phyloP scores from a whole-genome alignment of 2,329 filamentous ascomycete species.

The Aspergillus caelatus region DNA sequence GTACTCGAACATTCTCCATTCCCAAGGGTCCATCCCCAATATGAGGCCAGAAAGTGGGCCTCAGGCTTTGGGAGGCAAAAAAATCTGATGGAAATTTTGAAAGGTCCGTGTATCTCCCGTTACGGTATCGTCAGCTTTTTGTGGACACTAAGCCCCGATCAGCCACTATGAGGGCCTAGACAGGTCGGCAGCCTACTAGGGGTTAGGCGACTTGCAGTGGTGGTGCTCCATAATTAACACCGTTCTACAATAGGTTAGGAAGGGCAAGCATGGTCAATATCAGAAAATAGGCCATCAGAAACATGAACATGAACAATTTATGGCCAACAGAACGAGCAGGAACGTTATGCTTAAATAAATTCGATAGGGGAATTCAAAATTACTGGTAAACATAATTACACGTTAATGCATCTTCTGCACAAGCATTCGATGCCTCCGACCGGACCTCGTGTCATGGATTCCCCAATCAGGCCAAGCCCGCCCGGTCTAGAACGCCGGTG shows the following conservation, averaged over 20 bases:
- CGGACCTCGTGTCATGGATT: slow-evolving; percentile 28
- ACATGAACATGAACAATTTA: background rate
- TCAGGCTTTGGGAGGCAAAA: slow-evolving; percentile 10
- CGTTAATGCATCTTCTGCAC: slow-evolving; percentile 1
- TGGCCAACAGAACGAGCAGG: background rate
- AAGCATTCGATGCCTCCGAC: slow-evolving; percentile 10
- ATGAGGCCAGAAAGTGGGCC: slow-evolving; percentile 8
- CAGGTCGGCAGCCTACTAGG: slow-evolving; percentile 18
- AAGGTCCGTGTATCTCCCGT: slow-evolving; percentile 23
- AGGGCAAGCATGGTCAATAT: background rate
- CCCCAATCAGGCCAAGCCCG: slow-evolving; percentile 22
- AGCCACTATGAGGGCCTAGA: slow-evolving; percentile 27
- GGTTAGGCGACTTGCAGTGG: slow-evolving; percentile 3
- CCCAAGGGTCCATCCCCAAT: slow-evolving; percentile 2
- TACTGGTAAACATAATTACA: slow-evolving; percentile 1
- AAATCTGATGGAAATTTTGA: background rate
- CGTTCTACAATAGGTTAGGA: background rate
- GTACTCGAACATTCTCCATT: slow-evolving; percentile 4
- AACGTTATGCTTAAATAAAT: slow-evolving; percentile 4
- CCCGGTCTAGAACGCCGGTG: slow-evolving; percentile 25
- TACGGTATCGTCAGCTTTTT: slow-evolving; percentile 17
- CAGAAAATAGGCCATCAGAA: background rate
- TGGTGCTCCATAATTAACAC: slow-evolving; percentile 6
- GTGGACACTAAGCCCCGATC: slow-evolving; percentile 19
- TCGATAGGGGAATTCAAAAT: background rate